phyloP scores from a whole-genome alignment of 805 yeast species.

The Teunomyces lycoperdinae region DNA sequence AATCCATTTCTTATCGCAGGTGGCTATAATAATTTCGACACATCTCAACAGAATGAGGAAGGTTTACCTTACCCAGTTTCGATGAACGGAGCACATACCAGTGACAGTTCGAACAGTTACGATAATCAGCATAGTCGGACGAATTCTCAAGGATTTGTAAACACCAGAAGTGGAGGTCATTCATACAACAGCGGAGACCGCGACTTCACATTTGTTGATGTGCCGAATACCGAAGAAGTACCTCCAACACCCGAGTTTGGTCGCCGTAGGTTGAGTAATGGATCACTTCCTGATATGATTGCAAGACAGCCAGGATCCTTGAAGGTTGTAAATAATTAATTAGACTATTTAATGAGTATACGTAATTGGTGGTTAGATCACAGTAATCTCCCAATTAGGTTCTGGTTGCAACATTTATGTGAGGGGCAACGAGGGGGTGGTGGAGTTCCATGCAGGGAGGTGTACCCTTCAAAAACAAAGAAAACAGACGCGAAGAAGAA shows the following conservation, averaged over 20 bases:
- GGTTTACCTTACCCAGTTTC: constrained; percentile 1
- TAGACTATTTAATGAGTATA: background rate
- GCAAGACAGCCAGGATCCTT: constrained; percentile 47
- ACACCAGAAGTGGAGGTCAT: constrained; percentile 4
- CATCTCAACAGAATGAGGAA: constrained; percentile 6
- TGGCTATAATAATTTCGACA: constrained; percentile 15
- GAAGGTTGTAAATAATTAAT: constrained; percentile 45
- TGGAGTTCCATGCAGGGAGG: too few relatives aligned
- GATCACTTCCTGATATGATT: constrained; percentile 50
- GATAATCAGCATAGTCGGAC: constrained; percentile 12
- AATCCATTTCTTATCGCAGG: constrained; percentile 22
- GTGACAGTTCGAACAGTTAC: background rate
- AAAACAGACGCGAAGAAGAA: background rate
- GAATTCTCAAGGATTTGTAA: constrained; percentile 6
- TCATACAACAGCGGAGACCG: constrained; percentile 8
- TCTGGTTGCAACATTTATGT: background rate
- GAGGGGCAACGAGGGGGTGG: too few relatives aligned
- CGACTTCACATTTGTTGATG: constrained; percentile 8
- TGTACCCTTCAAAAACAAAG: background rate
- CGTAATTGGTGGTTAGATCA: background rate
- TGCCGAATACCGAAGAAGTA: background rate
- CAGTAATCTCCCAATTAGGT: background rate
- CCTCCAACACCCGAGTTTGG: constrained; percentile 31
- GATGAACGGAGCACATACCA: background rate
- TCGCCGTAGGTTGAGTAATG: constrained; percentile 51